These are phyloP conservation scores for Cystofilobasidium ferigula DNA, from an alignment of 768 basidiomycete species.

Conservation along the genomic window DNA sequence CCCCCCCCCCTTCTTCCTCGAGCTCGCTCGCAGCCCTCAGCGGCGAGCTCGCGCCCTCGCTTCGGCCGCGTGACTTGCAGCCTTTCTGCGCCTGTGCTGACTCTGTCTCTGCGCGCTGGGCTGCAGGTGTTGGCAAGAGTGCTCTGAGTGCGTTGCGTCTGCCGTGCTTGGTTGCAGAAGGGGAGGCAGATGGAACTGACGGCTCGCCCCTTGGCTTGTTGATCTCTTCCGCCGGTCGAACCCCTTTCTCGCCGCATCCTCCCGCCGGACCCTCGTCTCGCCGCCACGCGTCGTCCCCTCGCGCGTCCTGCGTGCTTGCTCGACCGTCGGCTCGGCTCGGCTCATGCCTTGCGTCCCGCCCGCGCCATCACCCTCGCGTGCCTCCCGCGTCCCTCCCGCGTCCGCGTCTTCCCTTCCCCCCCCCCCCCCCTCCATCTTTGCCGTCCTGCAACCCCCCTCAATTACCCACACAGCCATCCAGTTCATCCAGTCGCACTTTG, in stretches of 20 bases:
- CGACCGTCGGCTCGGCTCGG: background rate
- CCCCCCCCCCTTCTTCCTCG: background rate
- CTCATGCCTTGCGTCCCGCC: background rate
- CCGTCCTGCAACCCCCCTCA: background rate
- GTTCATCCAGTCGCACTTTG: constrained; percentile 77
- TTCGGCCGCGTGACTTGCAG: too few species aligned
- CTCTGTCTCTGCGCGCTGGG: too few species aligned
- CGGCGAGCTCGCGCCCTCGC: too few species aligned
- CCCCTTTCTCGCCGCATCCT: background rate
- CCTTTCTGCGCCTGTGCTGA: too few species aligned
- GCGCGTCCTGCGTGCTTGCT: background rate
- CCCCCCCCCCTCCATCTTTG: background rate
- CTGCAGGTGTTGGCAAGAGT: constrained; percentile 55
- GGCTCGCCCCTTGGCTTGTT: background rate
- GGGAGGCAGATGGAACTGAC: too few species aligned
- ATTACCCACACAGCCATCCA: constrained; percentile 78
- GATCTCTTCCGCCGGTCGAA: background rate
- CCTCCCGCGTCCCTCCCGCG: background rate
- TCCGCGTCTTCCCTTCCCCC: background rate
- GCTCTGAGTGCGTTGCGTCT: constrained; percentile 16
- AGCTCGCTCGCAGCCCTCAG: too few species aligned
- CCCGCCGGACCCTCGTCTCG: background rate
- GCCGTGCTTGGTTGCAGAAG: too few species aligned
- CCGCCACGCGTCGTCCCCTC: background rate
- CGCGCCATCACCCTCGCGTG: background rate